Evolutionary conservation across 2,329 filamentous ascomycete species (phyloP).

Genomic region (Sporothrix mexicana): DNA sequence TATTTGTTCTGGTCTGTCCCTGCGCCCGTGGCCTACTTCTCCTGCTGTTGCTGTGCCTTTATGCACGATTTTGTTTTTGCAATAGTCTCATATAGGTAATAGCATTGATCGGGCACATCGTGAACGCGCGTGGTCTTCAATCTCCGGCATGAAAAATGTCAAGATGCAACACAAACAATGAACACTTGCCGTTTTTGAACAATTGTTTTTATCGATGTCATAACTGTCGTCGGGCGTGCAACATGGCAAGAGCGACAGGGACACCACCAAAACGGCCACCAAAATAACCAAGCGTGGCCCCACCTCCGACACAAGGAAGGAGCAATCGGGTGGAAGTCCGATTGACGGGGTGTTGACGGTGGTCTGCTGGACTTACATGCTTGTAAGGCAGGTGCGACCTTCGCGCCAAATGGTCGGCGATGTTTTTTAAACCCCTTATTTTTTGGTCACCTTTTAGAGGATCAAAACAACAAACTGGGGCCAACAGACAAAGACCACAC

Average conservation of each 20-base stretch:
- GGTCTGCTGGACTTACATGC: background rate
- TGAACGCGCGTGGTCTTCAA: background rate
- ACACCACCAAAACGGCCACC: background rate
- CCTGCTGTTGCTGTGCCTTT: constrained; percentile 15
- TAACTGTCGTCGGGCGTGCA: background rate
- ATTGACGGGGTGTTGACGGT: no score
- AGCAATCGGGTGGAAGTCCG: background rate
- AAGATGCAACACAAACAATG: background rate
- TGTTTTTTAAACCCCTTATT: background rate
- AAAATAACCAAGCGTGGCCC: background rate
- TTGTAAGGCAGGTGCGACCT: constrained; percentile 1
- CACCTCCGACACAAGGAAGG: background rate
- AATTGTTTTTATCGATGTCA: background rate
- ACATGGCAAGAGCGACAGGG: background rate
- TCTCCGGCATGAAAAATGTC: background rate
- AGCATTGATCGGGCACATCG: constrained; percentile 2
- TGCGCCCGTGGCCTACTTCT: background rate
- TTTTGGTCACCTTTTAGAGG: background rate
- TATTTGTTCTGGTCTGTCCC: background rate
- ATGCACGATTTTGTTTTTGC: background rate
- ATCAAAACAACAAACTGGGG: background rate
- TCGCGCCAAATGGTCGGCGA: no score
- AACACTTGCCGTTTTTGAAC: background rate
- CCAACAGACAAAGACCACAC: background rate
- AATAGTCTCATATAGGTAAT: background rate